phyloP scores from a whole-genome alignment of 805 yeast species.

The Isabelozyma gotoi region DNA sequence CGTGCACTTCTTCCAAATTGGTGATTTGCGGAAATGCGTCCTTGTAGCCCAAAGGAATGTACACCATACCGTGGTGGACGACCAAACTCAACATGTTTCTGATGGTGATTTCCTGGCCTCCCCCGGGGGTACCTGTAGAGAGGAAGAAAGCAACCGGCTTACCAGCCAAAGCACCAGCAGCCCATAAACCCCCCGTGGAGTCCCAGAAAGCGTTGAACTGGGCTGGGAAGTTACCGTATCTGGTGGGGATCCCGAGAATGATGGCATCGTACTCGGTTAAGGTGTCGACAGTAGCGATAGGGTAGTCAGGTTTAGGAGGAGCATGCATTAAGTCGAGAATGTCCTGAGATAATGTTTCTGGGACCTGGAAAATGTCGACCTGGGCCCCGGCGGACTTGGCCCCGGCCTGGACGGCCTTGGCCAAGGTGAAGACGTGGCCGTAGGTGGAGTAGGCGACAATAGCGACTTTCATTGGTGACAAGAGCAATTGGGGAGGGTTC shows the following conservation, averaged over 20 bases:
- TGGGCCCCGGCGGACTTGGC: slow-evolving; percentile 57
- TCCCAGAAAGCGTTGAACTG: slow-evolving; percentile 80
- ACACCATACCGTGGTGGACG: slow-evolving; percentile 76
- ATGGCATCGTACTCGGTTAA: slow-evolving; percentile 68
- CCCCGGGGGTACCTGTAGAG: slow-evolving; percentile 71
- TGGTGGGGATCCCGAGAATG: slow-evolving; percentile 77
- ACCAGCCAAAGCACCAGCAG: slow-evolving; percentile 64
- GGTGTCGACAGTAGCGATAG: slow-evolving; percentile 57
- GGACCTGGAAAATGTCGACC: slow-evolving; percentile 75
- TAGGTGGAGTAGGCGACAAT: slow-evolving; percentile 79
- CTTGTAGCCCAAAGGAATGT: slow-evolving; percentile 74
- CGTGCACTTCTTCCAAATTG: slow-evolving; percentile 66
- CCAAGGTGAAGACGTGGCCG: slow-evolving; percentile 72
- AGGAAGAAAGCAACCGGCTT: slow-evolving; percentile 74
- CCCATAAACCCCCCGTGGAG: slow-evolving; percentile 76
- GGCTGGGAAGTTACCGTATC: slow-evolving; percentile 74
- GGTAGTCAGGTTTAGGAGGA: slow-evolving; percentile 58
- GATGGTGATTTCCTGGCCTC: slow-evolving; percentile 77
- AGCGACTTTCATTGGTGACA: slow-evolving; percentile 63
- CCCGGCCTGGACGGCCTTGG: slow-evolving; percentile 69
- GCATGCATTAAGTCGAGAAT: slow-evolving; percentile 66
- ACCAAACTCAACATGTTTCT: slow-evolving; percentile 57
- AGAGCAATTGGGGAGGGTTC: no score
- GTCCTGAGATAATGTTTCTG: slow-evolving; percentile 70
- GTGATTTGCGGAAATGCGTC: slow-evolving; percentile 54